A percentile compares a stretch with the other conserved stretches of the same genome.
phyloP scores from a whole-genome alignment of 2,329 filamentous ascomycete species.

The Magnaporthiopsis rhizophila region DNA sequence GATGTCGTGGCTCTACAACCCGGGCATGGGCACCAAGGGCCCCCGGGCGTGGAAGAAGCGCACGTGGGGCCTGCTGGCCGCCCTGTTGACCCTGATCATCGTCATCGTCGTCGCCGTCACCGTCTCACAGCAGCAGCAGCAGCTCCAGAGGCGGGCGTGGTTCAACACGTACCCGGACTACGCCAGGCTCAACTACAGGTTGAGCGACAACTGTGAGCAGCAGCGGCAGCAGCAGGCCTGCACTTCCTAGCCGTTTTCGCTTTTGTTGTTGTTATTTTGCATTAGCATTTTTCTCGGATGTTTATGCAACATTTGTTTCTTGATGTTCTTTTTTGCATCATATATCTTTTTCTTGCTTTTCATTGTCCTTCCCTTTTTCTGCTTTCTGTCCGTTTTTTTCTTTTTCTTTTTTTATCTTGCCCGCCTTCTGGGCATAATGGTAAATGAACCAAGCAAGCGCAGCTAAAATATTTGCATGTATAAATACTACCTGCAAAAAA shows the following conservation, averaged over 20 bases:
- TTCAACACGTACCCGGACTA: constrained; percentile 40
- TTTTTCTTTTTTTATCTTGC: not conserved
- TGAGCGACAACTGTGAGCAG: constrained; percentile 38
- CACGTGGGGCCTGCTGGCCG: constrained; percentile 36
- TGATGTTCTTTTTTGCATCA: not conserved
- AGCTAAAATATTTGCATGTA: not conserved
- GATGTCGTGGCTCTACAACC: constrained; percentile 9
- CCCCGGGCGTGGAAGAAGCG: constrained; percentile 45
- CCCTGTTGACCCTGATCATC: constrained; percentile 28
- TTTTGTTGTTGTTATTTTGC: not conserved
- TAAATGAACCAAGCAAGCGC: not conserved
- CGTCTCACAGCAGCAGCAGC: constrained; percentile 29
- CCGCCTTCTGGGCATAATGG: not conserved
- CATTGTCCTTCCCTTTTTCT: not conserved
- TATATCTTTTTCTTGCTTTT: not conserved
- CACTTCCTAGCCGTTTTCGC: not conserved
- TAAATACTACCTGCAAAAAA: too few species aligned
- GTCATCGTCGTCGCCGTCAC: constrained; percentile 40
- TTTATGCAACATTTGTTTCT: not conserved
- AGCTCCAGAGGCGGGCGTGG: constrained; percentile 21
- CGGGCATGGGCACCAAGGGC: constrained; percentile 6
- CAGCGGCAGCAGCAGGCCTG: not conserved
- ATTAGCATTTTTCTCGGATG: not conserved
- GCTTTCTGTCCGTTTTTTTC: not conserved
- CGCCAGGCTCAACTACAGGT: constrained; percentile 34